Evolutionary conservation across 2,329 filamentous ascomycete genomes (phyloP).

Genomic region (Aureobasidium uvarum): DNA sequence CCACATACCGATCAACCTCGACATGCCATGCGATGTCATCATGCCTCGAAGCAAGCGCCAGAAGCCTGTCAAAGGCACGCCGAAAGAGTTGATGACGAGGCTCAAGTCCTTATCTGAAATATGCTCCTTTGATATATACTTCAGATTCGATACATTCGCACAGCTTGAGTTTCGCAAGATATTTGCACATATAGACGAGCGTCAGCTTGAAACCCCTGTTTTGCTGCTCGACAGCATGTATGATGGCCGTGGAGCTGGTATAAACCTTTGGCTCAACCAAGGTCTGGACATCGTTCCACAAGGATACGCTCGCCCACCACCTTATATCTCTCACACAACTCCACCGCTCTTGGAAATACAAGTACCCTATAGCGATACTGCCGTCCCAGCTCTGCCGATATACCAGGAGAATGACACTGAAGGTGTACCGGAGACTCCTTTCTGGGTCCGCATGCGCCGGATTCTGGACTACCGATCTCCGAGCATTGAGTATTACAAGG

Average conservation of each 20-base stretch:
- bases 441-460: background rate
- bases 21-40: background rate
- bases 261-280: constrained; percentile 13
- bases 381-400: background rate
- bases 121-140: background rate
- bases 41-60: constrained; percentile 1
- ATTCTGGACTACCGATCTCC: constrained; percentile 12
- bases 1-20: background rate
- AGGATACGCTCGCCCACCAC: background rate
- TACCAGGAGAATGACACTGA: background rate
- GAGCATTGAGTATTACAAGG: background rate
- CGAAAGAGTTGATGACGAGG: background rate
- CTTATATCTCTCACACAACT: background rate
- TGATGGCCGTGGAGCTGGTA: background rate
- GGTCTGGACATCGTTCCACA: background rate
- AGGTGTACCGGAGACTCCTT: constrained; percentile 3
- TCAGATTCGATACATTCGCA: constrained; percentile 15
- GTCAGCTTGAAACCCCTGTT: background rate
- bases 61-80: constrained; percentile 9
- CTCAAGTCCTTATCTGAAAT: constrained; percentile 4
- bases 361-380: constrained; percentile 5
- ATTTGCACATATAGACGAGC: background rate
- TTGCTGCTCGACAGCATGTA: constrained; percentile 17
- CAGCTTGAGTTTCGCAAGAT: background rate
- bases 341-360: background rate